Evolutionary conservation across 2,329 filamentous ascomycete genomes (phyloP), one percentile per base, ranked within the genome.

Genomic region (Colletotrichum phormii): DNA sequence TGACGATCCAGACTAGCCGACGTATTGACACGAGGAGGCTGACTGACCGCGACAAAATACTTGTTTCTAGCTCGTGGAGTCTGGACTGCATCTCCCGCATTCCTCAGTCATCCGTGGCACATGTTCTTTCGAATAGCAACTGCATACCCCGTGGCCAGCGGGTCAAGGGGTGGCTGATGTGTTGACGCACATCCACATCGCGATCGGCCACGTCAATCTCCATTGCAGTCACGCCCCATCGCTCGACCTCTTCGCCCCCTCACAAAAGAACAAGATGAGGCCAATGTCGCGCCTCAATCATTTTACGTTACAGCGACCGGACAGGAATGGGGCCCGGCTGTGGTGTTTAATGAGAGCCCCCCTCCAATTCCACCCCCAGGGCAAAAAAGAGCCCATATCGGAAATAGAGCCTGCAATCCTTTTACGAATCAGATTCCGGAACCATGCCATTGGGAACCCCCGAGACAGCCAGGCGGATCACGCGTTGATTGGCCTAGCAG

Each of bases 401-500:
- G 70, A 72, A 60, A 64, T 70, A 24, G 46, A 59, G 54, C 46
- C 70, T 22, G 59, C 65, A 64, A 46, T 64, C 59, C 66, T 64
- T 29, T 61, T 69, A 70, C 70, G 60, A 70, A 72, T 64, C 54
- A 55, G 65, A 70, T 70, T 72, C 60, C 70, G 60, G 60, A 70
- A 60, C 70, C 70, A 70, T 72, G 70, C 55, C 49, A 55, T 64
- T 72, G 70, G 70, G 70, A 70, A 64, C 42, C 66, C 46, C 60
- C 49, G 70, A 70, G 59, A 70, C 66, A 26, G 54, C 42, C 70
- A 49, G 42, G 54, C 54, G 70, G 70, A 26, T 42, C 33, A 6
- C 29, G 15, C 33, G 65, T 18, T 72, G 53, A 70, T 72, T 72
- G 65, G 70, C 15, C 18, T 22, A 59, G 22, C 26, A 5, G 18